phyloP scores from a whole-genome alignment of 768 basidiomycete genomes.

The Boletus edulis region DNA sequence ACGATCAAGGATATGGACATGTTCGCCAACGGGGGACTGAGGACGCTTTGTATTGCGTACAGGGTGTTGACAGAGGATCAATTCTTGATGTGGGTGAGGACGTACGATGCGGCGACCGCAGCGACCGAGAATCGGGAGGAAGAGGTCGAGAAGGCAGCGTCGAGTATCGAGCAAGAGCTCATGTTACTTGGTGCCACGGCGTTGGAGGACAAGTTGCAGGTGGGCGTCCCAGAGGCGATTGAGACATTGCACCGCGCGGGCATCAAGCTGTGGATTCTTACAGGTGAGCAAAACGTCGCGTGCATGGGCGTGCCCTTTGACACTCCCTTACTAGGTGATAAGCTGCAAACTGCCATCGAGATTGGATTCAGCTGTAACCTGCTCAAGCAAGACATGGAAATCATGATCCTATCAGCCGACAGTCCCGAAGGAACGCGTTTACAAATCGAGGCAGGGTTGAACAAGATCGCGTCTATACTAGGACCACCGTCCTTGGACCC shows the following conservation, averaged over 20 bases:
- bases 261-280: conserved; percentile 98
- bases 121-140: conserved; percentile 82
- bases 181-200: conserved; percentile 93
- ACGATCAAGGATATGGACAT: conserved; percentile 87
- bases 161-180: conserved; percentile 78
- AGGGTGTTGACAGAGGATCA: conserved; percentile 78
- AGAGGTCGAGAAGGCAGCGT: conserved; percentile 86
- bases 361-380: conserved; percentile 96
- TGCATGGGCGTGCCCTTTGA: background rate
- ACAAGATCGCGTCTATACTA: conserved; percentile 87
- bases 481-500: conserved; percentile 70
- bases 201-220: conserved; percentile 95
- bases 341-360: conserved; percentile 97
- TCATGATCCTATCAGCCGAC: conserved; percentile 95
- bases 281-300: conserved; percentile 49
- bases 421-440: conserved; percentile 68
- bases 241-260: conserved; percentile 88
- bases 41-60: conserved; percentile 89
- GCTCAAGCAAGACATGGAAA: conserved; percentile 90
- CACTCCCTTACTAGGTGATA: conserved; percentile 63
- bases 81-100: conserved; percentile 74
- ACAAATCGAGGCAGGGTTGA: conserved; percentile 89
- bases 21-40: conserved; percentile 89
- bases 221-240: conserved; percentile 95
- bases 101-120: conserved; percentile 80